Evolutionary conservation across 140 eudicot genomes (phyloP), one percentile per base, ranked within the genome.

Genomic region (Anethum foeniculum): DNA sequence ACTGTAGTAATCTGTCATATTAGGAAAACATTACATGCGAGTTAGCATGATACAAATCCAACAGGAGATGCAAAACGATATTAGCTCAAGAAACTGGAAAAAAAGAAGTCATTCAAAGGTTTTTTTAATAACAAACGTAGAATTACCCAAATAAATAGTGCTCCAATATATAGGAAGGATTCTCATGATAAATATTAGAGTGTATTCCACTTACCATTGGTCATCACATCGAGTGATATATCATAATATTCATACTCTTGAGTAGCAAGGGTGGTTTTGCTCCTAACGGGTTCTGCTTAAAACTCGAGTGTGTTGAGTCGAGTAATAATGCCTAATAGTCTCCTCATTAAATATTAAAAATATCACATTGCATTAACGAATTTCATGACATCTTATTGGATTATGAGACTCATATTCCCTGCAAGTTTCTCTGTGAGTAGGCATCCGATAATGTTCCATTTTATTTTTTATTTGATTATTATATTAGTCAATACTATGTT

Each of bases 1-100:
- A 92, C 81, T 28, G 92, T 84, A 51, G 86, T 89, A 83, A 92
- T 86, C 98, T 94, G 94, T 80, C 82, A 84, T 68, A 28, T 69
- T 69, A 25, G 72, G 21, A 48, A 85, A 79, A 25, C 41, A 62
- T 86, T 38, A 80, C 48, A 79, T 79, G 62, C 71, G 52, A 72
- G 74, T 77, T 81, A 62, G 43, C 58, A 58, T 43, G 12, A 60
- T 34, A 15, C 49, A 62, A 60, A 52, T 27, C 46, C 48, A 16
- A 51, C 34, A 65, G 69, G 77, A 30, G 41, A 76, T 51, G 41
- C 16, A 18, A 75, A 28, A 44, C 19, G 15, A 64, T 11, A 28
- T 28, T 16, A 39, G 36, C 73, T 25, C 34, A 25, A 10, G 3
- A 3, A 25, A 56, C 71, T 18, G 21, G 3, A 54, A 54, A 23